Evolutionary conservation across 23 red algal genomes (phyloP), one percentile per base, ranked within the genome.

Genomic region (Agarophyton chilense): DNA sequence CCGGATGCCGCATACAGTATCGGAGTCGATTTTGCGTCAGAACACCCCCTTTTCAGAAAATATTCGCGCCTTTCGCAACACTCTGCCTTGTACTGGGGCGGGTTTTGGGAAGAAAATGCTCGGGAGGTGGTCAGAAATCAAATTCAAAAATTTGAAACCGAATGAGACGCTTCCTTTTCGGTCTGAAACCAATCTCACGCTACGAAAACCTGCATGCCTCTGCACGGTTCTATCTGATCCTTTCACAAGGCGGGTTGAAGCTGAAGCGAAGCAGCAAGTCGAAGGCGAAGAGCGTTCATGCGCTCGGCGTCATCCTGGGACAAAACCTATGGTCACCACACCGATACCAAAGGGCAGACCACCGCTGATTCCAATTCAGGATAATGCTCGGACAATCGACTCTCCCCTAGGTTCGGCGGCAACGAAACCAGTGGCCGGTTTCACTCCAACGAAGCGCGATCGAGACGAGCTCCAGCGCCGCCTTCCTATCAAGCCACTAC

Each of bases 101-200:
- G n/a, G n/a, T n/a, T n/a, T n/a, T n/a, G n/a, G n/a, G n/a, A n/a
- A n/a, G n/a, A n/a, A n/a, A n/a, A n/a, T n/a, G n/a, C n/a, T n/a
- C n/a, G n/a, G n/a, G n/a, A n/a, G n/a, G 44, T 47, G 44, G 52
- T n/a, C 18, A 3, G 18, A 11, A 55, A 55, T 65, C 60, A 65
- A 65, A 65, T 65, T 65, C 60, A 65, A 65, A 65, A 33, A 17
- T 65, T 65, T 65, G 60, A 65, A 65, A 65, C 9, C 60, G 31
- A 38, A 38, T 65, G 14, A 14, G 9, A 17, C 52, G 52, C 52
- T 17, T 55, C 9, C 4, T 55, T 55, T 55, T 6, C 44, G 7
- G 44, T 47, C 44, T 49, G 7, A 7, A 49, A 49, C 45, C 7
- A 49, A 49, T 13, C 45, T 49, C 45, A 13, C 45, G 7, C 45